These are phyloP conservation scores for Phragmites australis DNA, from an alignment of 176 grass and related monocot genomes.

Conservation along the genomic window DNA sequence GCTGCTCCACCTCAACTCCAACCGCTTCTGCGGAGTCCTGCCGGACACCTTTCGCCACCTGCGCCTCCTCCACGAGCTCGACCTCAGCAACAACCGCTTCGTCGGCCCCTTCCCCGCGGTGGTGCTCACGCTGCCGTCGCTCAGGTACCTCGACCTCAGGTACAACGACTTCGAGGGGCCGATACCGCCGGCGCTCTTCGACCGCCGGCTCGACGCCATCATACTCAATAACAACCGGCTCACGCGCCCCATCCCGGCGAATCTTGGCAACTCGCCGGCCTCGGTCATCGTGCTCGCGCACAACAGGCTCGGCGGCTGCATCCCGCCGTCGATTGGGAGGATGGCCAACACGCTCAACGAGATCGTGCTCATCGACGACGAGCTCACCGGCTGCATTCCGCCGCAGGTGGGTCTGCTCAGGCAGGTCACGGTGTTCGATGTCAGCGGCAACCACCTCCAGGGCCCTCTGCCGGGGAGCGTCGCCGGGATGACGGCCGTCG, in stretches of 20 bases:
- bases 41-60: slow-evolving; percentile 48
- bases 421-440: slow-evolving; percentile 37
- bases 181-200: slow-evolving; percentile 41
- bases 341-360: slow-evolving; percentile 52
- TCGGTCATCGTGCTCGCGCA: slow-evolving; percentile 58
- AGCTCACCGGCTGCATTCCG: slow-evolving; percentile 45
- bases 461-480: slow-evolving; percentile 29
- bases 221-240: slow-evolving; percentile 49
- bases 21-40: slow-evolving; percentile 77
- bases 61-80: slow-evolving; percentile 61
- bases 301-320: slow-evolving; percentile 28
- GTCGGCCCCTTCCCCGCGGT: slow-evolving; percentile 40
- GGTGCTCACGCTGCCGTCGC: slow-evolving; percentile 24
- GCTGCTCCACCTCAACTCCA: slow-evolving; percentile 90
- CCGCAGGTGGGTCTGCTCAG: slow-evolving; percentile 34
- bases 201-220: slow-evolving; percentile 33
- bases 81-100: slow-evolving; percentile 75
- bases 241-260: slow-evolving; percentile 29
- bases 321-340: slow-evolving; percentile 37
- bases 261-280: slow-evolving; percentile 41
- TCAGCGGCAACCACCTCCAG: slow-evolving; percentile 45
- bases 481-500: neutral
- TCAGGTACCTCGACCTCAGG: slow-evolving; percentile 60
- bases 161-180: slow-evolving; percentile 56
- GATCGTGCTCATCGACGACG: slow-evolving; percentile 52